Base-by-base conservation (phyloP, 1,284 basidiomycete species). In the Baeospora myosura region DNA sequence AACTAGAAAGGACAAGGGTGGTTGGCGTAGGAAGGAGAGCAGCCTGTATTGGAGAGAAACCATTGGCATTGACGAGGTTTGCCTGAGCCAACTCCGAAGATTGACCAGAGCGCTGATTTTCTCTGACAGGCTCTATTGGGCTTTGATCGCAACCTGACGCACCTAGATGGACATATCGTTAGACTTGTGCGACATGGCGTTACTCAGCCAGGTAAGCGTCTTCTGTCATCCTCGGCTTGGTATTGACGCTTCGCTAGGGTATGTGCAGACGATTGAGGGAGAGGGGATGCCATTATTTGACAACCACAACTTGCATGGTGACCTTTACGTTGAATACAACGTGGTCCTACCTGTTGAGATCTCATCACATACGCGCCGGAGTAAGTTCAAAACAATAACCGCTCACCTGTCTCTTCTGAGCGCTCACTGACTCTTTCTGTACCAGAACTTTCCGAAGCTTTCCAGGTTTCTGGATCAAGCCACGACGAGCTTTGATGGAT, bases 1-100 rank as follows among this genome's bases (percentile, higher is more conserved):
- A 48, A 91, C 82, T 54, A 72, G 72, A 61, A 79, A 78, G 46
- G 77, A 82, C 49, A 71, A 72, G 48, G 92, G 90, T 40, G 78
- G 80, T 0, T 96, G 86, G 78, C 72, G 80, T 49, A 71, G 93
- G 54, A 94, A 95, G 60, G 93, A 95, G 59, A 78, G 72, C 40
- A 87, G 87, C 48, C 62, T 97, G 43, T 88, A 95, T 51, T 95
- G 92, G 80, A 80, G 78, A 53, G 88, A 97, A 61, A 84, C 81
- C 3, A 82, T 97, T 49, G 84, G 88, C 1, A 66, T 95, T 28
- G 88, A 92, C 46, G 92, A 97, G 76, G 92, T 85, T 50, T 49
- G 73, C 59, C 0, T n/a, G 18, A n/a, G n/a, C n/a, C n/a, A n/a
- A n/a, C n/a, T n/a, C n/a, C 20, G 12, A 21, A 4, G 8, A 42